phyloP scores from a whole-genome alignment of 2,329 filamentous ascomycete species.

The Cadophora gregata region DNA sequence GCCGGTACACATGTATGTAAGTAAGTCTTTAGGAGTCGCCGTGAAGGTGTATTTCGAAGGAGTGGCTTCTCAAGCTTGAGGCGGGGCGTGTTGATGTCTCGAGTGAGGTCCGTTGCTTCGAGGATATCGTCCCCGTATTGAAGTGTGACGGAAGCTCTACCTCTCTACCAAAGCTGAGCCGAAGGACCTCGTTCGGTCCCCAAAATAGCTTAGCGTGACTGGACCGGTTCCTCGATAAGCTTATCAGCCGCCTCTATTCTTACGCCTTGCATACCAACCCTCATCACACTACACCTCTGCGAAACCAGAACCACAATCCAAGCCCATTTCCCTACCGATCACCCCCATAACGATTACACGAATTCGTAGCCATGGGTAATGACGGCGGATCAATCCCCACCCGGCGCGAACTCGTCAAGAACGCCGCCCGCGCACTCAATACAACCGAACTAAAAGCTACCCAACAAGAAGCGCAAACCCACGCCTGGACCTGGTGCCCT shows the following conservation, averaged over 20 bases:
- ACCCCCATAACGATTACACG: constrained; percentile 4
- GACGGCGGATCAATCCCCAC: constrained; percentile 97
- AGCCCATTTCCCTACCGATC: not conserved
- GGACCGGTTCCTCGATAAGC: constrained; percentile 18
- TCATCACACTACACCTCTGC: not conserved
- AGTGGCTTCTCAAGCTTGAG: not conserved
- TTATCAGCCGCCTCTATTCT: constrained; percentile 20
- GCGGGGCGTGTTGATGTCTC: constrained; percentile 5
- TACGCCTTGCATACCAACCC: not conserved
- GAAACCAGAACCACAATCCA: not conserved
- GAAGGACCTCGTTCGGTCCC: not conserved
- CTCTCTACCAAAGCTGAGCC: constrained; percentile 18
- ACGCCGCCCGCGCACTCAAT: constrained; percentile 82
- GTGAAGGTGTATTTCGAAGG: constrained; percentile 13
- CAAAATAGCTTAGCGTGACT: constrained; percentile 13
- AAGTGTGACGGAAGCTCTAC: constrained; percentile 25
- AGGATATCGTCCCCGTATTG: constrained; percentile 1
- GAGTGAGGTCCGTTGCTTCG: not conserved
- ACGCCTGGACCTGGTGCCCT: constrained; percentile 87
- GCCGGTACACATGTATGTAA: constrained; percentile 35
- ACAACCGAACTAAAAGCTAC: constrained; percentile 88
- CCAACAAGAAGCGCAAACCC: constrained; percentile 81
- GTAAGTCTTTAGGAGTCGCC: constrained; percentile 10
- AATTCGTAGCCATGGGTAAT: constrained; percentile 77
- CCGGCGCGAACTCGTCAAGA: constrained; percentile 93